phyloP scores from a whole-genome alignment of 371 early-diverging fungal genomes.

The Rhizopus arrhizus region DNA sequence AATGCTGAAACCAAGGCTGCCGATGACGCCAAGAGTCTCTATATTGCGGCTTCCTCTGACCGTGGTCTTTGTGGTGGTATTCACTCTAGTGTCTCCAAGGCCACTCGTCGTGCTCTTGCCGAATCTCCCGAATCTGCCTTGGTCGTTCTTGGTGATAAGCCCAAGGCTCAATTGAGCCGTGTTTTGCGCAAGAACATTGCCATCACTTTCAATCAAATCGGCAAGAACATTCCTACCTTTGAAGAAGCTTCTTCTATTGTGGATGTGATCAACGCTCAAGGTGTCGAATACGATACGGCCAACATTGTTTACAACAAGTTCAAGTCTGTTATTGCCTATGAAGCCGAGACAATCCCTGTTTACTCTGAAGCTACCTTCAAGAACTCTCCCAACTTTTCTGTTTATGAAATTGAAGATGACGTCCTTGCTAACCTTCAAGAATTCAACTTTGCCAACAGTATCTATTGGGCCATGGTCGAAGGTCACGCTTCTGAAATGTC shows the following conservation, averaged over 20 bases:
- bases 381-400: slow-evolving; percentile 83
- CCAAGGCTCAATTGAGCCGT: slow-evolving; percentile 88
- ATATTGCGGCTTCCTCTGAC: slow-evolving; percentile 92
- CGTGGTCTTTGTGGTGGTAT: slow-evolving; percentile 99
- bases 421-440: slow-evolving; percentile 89
- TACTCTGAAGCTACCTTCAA: slow-evolving; percentile 74
- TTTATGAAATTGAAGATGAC: slow-evolving; percentile 91
- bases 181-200: slow-evolving; percentile 72
- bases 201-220: slow-evolving; percentile 88
- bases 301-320: slow-evolving; percentile 93
- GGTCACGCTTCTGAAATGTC: slow-evolving; percentile 97
- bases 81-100: slow-evolving; percentile 93
- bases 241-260: slow-evolving; percentile 86
- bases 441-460: slow-evolving; percentile 89
- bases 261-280: slow-evolving; percentile 72
- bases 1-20: slow-evolving; percentile 74
- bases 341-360: slow-evolving; percentile 69
- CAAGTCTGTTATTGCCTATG: slow-evolving; percentile 92
- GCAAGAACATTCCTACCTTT: slow-evolving; percentile 89
- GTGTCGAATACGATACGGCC: slow-evolving; percentile 71
- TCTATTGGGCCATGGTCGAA: slow-evolving; percentile 96
- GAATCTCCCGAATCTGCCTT: slow-evolving; percentile 57
- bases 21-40: slow-evolving; percentile 62
- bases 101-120: slow-evolving; percentile 68
- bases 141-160: slow-evolving; percentile 92